Evolutionary conservation across 1,284 basidiomycete genomes (phyloP), one percentile per base, ranked within the genome.

Genomic region (Marasmius oreades): DNA sequence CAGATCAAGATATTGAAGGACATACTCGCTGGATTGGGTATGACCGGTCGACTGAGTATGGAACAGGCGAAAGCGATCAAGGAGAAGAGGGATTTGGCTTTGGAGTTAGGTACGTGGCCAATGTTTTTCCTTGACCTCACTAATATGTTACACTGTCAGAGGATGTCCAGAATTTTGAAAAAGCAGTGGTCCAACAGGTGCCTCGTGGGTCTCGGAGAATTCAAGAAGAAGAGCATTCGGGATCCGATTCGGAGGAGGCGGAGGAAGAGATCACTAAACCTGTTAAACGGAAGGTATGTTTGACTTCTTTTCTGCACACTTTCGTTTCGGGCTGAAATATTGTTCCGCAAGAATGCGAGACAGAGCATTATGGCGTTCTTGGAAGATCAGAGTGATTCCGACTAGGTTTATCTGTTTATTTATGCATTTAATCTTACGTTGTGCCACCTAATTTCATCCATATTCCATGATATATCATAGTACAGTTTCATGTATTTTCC

Each of bases 31-130:
- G 85, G 84, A 0, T 77, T 95, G 24, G 92, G 93, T 0, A 94
- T 95, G 91, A 79, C 73, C 1, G 88, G 90, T 2, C 78, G 87
- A n/a, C 75, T 85, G 63, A 92, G 83, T 59, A 61, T 93, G 66
- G 88, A 89, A 55, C 87, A 93, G 70, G 93, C 93, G 2, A 89
- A 82, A 63, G 70, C 74, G 1, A 86, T 95, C 64, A 87, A 79
- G 61, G 80, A 76, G 65, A 80, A 81, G 64, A 74, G 90, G 48
- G 92, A 93, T 65, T 69, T 94, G 7, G 88, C 81, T 24, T 77
- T 90, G 60, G 93, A 95, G 66, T 77, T 95, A 14, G 80, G 92
- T 93, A 63, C 42, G 82, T 45, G 26, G 37, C 42, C 55, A 8
- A 52, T n/a, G 39, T 23, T 46, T 23, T 22, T n/a, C n/a, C n/a